Evolutionary conservation across 305 asterid genomes (phyloP).

Genomic region (Fraxinus velutina): DNA sequence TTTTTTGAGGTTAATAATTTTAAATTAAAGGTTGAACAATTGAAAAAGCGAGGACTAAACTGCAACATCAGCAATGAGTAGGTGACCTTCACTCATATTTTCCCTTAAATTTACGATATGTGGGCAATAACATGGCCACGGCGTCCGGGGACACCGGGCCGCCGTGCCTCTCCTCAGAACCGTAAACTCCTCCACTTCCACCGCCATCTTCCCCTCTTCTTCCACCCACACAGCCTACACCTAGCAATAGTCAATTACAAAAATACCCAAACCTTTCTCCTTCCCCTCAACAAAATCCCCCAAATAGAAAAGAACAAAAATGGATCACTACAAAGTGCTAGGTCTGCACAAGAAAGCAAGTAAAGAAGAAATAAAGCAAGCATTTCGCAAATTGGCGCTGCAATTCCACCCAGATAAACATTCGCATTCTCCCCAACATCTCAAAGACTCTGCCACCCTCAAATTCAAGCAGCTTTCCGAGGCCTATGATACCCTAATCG

Average conservation of each 20-base stretch:
- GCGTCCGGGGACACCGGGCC: background rate
- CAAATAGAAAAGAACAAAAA: slow-evolving; percentile 1
- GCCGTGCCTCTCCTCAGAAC: background rate
- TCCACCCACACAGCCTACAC: background rate
- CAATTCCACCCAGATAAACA: slow-evolving; percentile 93
- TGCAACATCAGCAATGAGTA: background rate
- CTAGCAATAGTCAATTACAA: background rate
- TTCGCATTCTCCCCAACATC: slow-evolving; percentile 55
- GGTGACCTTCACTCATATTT: background rate
- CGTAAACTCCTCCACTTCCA: background rate
- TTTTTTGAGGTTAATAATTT: no score
- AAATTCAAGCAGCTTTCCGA: slow-evolving; percentile 78
- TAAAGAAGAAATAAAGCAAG: slow-evolving; percentile 86
- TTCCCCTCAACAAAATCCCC: background rate
- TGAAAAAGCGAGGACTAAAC: background rate
- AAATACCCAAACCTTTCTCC: background rate
- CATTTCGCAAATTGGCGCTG: slow-evolving; percentile 73
- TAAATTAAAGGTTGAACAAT: background rate
- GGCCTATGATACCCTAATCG: slow-evolving; percentile 73
- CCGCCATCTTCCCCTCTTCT: background rate
- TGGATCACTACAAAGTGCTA: slow-evolving; percentile 76
- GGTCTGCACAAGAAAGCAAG: slow-evolving; percentile 60
- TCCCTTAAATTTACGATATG: background rate
- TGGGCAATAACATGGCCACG: background rate
- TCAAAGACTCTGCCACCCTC: slow-evolving; percentile 48